Conservation (phyloP, 441 rosid genomes). For the Pelargonium fulgidum region DNA sequence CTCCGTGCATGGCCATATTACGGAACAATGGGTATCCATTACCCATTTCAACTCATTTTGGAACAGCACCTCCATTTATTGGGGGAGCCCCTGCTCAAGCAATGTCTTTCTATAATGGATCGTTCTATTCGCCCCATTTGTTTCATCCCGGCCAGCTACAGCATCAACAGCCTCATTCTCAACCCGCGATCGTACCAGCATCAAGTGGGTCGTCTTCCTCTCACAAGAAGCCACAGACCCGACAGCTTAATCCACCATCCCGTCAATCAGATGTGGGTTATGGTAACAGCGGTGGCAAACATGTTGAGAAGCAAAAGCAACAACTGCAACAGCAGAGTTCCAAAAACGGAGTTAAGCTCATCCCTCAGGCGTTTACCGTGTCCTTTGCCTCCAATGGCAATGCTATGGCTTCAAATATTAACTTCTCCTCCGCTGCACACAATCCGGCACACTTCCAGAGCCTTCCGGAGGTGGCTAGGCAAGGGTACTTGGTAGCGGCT, state of each 20-base stretch:
- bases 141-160: not conserved
- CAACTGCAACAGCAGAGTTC: conserved; percentile 7
- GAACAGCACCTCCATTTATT: conserved; percentile 14
- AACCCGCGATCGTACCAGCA: not conserved
- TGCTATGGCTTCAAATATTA: conserved; percentile 27
- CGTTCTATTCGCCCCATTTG: conserved; percentile 14
- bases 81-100: conserved; percentile 20
- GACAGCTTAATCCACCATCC: not conserved
- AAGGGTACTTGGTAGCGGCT: conserved; percentile 32
- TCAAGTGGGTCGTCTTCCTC: not conserved
- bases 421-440: conserved; percentile 31
- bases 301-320: conserved; percentile 1
- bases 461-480: conserved; percentile 24
- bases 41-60: conserved; percentile 28
- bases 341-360: conserved; percentile 28
- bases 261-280: too few species aligned
- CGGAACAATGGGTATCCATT: conserved; percentile 34
- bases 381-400: conserved; percentile 32
- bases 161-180: not conserved
- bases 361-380: conserved; percentile 31
- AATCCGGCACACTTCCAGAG: not conserved
- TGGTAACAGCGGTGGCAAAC: not conserved
- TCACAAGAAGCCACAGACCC: not conserved
- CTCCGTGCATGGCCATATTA: not conserved
- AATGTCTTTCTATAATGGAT: conserved; percentile 38